These are phyloP conservation scores for Amaranthus tricolor DNA, from an alignment of 179 eudicot species.

Conservation along the genomic window DNA sequence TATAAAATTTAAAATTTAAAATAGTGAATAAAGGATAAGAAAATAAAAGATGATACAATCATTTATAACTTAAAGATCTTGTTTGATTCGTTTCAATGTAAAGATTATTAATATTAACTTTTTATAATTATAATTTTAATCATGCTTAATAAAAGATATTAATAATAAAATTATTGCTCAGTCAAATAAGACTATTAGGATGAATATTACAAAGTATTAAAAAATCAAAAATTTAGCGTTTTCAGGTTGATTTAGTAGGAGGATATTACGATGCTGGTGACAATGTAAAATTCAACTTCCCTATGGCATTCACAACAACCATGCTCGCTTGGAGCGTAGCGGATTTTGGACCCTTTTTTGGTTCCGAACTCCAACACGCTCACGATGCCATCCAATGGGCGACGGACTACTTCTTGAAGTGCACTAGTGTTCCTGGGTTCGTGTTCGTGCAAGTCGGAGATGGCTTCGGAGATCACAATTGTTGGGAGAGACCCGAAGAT, in stretches of 20 bases:
- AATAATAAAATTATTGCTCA: too few relatives aligned
- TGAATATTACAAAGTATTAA: too few relatives aligned
- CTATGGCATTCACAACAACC: slow-evolving; percentile 75
- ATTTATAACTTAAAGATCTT: too few relatives aligned
- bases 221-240: not conserved
- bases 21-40: too few relatives aligned
- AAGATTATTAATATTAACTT: too few relatives aligned
- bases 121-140: too few relatives aligned
- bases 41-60: too few relatives aligned
- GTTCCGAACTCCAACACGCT: slow-evolving; percentile 37
- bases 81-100: too few relatives aligned
- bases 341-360: slow-evolving; percentile 48
- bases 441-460: slow-evolving; percentile 66
- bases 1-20: too few relatives aligned
- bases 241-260: slow-evolving; percentile 54
- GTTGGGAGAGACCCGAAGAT: slow-evolving; percentile 61
- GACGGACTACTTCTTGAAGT: slow-evolving; percentile 58
- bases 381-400: slow-evolving; percentile 53
- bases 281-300: slow-evolving; percentile 63
- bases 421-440: slow-evolving; percentile 44
- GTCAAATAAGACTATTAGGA: too few relatives aligned
- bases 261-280: slow-evolving; percentile 78
- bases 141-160: too few relatives aligned
- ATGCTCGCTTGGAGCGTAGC: slow-evolving; percentile 69
- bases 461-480: slow-evolving; percentile 41